These are phyloP conservation scores for Picea mariana DNA, from an alignment of 83 land plant species.

Conservation along the genomic window DNA sequence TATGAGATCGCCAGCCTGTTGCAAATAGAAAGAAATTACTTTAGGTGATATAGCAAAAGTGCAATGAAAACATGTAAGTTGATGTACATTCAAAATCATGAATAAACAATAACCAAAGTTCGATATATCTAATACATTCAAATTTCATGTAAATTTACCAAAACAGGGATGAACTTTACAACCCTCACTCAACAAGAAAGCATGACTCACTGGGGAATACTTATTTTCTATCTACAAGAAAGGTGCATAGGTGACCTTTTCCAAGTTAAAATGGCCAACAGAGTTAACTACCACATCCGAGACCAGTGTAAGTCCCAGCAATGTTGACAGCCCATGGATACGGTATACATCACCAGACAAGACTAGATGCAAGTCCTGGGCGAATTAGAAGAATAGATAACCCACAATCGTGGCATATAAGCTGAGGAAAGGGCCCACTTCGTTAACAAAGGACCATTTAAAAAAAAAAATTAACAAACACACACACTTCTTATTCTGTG, in stretches of 20 bases:
- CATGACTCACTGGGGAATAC: too few relatives aligned
- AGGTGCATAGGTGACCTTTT: not conserved
- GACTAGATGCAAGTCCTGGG: too few relatives aligned
- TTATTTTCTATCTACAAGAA: not conserved
- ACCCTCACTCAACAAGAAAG: not conserved
- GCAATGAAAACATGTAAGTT: not conserved
- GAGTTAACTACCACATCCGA: too few relatives aligned
- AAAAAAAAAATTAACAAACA: too few relatives aligned
- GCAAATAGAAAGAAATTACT: not conserved
- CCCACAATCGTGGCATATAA: too few relatives aligned
- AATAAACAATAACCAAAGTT: not conserved
- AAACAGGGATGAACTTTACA: not conserved
- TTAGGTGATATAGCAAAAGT: not conserved
- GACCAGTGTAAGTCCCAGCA: too few relatives aligned
- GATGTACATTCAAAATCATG: not conserved
- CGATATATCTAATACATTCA: not conserved
- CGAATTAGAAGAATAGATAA: too few relatives aligned
- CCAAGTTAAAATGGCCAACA: too few relatives aligned
- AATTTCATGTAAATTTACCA: not conserved
- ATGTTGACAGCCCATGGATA: too few relatives aligned
- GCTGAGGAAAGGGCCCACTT: too few relatives aligned
- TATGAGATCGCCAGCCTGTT: slow-evolving; percentile 93
- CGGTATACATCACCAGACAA: too few relatives aligned
- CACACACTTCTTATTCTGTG: not conserved
- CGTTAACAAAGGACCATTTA: too few relatives aligned